These are phyloP conservation scores for Astragalus glycyphyllos DNA, from an alignment of 306 rosid species.

Conservation along the genomic window DNA sequence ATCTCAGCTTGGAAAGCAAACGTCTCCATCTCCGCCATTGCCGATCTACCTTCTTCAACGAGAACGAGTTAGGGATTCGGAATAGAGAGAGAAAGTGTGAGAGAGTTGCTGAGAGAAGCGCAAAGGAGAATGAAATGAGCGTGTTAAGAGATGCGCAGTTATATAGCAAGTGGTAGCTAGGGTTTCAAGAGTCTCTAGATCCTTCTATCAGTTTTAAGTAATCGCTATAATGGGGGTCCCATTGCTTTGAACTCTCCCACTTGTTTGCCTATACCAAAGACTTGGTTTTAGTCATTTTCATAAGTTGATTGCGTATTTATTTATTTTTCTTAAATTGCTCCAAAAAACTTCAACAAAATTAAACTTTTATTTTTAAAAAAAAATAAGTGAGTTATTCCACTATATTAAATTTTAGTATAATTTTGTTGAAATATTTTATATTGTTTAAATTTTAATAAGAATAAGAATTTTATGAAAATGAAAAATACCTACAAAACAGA, in stretches of 20 bases:
- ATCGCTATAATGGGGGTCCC: not conserved
- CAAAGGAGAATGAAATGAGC: not conserved
- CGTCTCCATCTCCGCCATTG: conserved; percentile 69
- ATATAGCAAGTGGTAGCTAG: conserved; percentile 32
- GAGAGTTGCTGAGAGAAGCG: not conserved
- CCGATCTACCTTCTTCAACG: not conserved
- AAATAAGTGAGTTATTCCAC: too few species aligned
- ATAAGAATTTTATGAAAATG: too few species aligned
- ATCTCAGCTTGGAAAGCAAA: conserved; percentile 96
- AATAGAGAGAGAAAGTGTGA: not conserved
- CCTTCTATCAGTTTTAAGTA: conserved; percentile 13
- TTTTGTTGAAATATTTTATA: too few species aligned
- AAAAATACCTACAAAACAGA: too few species aligned
- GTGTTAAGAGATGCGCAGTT: not conserved
- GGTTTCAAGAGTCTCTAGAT: conserved; percentile 40
- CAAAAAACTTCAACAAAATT: too few species aligned
- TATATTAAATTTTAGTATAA: too few species aligned
- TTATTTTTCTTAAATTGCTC: too few species aligned
- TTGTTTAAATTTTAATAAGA: too few species aligned
- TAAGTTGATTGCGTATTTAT: too few species aligned
- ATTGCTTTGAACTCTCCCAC: not conserved
- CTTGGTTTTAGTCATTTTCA: too few species aligned
- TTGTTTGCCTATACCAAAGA: too few species aligned
- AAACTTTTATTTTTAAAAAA: too few species aligned
- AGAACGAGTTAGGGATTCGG: not conserved